Evolutionary conservation across 2,329 filamentous ascomycete genomes (phyloP), one percentile per base, ranked within the genome.

Genomic region (Drechslerella coelobrocha): DNA sequence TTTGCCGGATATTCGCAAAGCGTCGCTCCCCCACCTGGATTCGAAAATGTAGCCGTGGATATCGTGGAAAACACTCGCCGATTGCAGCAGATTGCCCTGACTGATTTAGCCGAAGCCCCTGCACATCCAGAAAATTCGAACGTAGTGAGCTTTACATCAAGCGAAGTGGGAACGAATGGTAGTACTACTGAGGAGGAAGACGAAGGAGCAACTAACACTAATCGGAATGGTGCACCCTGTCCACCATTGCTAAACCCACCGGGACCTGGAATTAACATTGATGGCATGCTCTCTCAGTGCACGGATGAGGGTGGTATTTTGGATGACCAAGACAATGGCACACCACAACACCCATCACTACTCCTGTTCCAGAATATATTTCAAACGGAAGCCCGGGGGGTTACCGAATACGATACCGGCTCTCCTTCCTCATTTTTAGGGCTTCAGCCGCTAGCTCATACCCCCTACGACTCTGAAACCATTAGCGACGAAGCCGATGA

Each of bases 401-500:
- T 81, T 47, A 81, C 80, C 54, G 78, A 78, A 37, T 74, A 76
- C 43, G 69, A 75, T 21, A 72, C 77, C 72, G 76, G 75, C 55
- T 79, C 77, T 9, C 74, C 74, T 17, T 76, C 76, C n/a, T 73
- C 76, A n/a, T 75, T 77, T 29, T 75, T 77, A 29, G 73, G 79
- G 1, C 77, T 78, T 50, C 52, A 63, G 26, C 78, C 77, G 8
- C 76, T 76, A 8, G 73, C 72, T 34, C 31, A 57, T 12, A 76
- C 77, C 45, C 14, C 12, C 21, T 59, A 77, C 12, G 27, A 78
- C 23, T 75, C 78, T 48, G 81, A 85, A 52, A 81, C 83, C 57
- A 81, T 83, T 59, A 81, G 81, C 50, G 85, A 85, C 61, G 83
- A 84, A 74, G 85, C 88, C 68, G 85, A 88, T 73, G 85, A 86